Base-by-base conservation (phyloP, 768 basidiomycete genomes). In the Russula virescens region DNA sequence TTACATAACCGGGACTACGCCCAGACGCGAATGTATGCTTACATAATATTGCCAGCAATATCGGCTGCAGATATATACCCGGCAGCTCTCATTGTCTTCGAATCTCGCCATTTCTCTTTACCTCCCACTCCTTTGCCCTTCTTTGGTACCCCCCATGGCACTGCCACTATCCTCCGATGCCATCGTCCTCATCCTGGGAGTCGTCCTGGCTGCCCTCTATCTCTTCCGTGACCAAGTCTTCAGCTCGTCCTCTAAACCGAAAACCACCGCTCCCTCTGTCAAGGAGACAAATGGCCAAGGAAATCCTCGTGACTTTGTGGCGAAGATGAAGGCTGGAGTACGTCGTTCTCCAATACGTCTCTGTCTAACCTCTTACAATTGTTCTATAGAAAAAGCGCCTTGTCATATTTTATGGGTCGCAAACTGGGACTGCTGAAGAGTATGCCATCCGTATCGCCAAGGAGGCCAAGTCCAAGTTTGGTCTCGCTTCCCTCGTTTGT, bases 371-470 rank as follows among this genome's bases (percentile, higher is more conserved):
- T 63, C 69, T 56, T 38, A 38, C 59, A 38, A 7, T 38, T 55
- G 0, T 40, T 19, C 38, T 63, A 43, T 70, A 98, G 95, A 96
- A 95, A 84, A 98, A 97, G 75, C 92, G 94, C 64, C 78, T 96
- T 18, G 90, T 92, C 69, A 98, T 98, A 71, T 96, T 99, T 74
- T 99, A 97, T 71, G 96, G 96, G 61, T 98, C 96, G 23, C 96
- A 99, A 73, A 99, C 96, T 0, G 96, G 96, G 61, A 99, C 96
- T 18, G 96, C 96, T 2, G 97, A 98, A 75, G 96, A 99, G 74
- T 97, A 95, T 68, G 95, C 95, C 46, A 94, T 96, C 68, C 90
- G 97, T 73, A 83, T 99, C 11, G 96, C 96, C 16, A 98, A 98
- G 78, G 96, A 99, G 73, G 94, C 93, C 45, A 99, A 99, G 76